Evolutionary conservation across 257 asterid species (phyloP).

Genomic region (Voacanga thouarsii): DNA sequence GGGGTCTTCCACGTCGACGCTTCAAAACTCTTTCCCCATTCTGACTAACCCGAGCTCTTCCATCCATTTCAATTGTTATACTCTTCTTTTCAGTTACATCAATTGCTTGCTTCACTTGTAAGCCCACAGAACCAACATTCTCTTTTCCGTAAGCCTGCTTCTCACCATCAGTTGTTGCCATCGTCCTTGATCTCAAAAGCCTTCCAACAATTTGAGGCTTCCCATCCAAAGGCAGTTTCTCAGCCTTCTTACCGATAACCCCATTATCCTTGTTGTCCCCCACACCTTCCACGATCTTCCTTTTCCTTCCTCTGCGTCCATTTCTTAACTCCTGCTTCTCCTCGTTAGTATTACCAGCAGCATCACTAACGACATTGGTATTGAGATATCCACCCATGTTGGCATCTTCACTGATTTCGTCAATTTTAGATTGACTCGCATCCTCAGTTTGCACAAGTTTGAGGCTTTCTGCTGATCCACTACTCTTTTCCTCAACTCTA

Average conservation of each 20-base stretch:
- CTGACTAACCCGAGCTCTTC: slow-evolving; percentile 12
- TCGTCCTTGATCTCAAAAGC: slow-evolving; percentile 75
- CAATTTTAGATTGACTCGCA: background rate
- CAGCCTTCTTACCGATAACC: slow-evolving; percentile 15
- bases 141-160: slow-evolving; percentile 31
- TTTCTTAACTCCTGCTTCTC: background rate
- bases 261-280: slow-evolving; percentile 2
- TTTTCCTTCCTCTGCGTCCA: slow-evolving; percentile 32
- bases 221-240: slow-evolving; percentile 22
- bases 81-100: slow-evolving; percentile 10
- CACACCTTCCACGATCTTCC: slow-evolving; percentile 16
- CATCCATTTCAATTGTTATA: slow-evolving; percentile 3
- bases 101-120: slow-evolving; percentile 17
- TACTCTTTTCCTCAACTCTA: background rate
- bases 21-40: slow-evolving; percentile 20
- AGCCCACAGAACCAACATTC: slow-evolving; percentile 17
- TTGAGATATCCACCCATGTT: background rate
- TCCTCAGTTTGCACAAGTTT: background rate
- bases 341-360: slow-evolving; percentile 8
- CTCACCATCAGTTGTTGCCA: slow-evolving; percentile 44
- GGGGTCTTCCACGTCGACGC: slow-evolving; percentile 39
- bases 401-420: background rate
- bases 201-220: slow-evolving; percentile 39
- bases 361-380: background rate
- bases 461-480: background rate